Base-by-base conservation (phyloP, 2,329 filamentous ascomycete species). In the Monosporascus sp. region DNA sequence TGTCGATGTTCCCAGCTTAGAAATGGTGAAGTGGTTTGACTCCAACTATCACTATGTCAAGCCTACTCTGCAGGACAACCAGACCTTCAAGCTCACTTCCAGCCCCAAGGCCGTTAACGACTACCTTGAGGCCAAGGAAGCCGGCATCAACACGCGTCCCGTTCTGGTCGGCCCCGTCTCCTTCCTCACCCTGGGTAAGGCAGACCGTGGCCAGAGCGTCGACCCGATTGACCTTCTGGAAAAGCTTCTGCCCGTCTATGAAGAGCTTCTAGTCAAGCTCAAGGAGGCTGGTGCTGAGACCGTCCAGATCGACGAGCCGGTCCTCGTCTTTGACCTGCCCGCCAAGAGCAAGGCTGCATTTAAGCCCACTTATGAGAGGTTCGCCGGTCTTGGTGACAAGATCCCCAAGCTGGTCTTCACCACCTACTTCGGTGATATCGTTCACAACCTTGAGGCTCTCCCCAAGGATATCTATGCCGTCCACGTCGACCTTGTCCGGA, bases 21-120 rank as follows among this genome's bases (percentile, higher is more conserved):
- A 99, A 84, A 99, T 99, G 94, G 94, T 99, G 69, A 99, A 99
- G 84, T 99, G 94, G 94, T 99, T 99, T 73, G 94, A 99, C 84
- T 96, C 91, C 63, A 99, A 99, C 88, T 99, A 99, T 87, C 94
- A 97, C 85, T 99, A 99, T 77, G 94, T 97, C 79, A 97, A 97
- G 87, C 94, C 94, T 61, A 97, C 94, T 59, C 85, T 99, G 64
- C 91, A 97, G 78, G 87, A 97, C 79, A 88, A 89, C 83, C 94
- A 99, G 85, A 87, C 83, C 70, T 99, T 99, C 87, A 92, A 88
- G 78, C 90, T 99, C 59, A 77, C 81, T 58, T 78, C 84, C 65
- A 87, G 87, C 75, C 91, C 94, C 74, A 99, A 99, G 88, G 91
- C 94, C 65, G 89, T 99, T 63, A 80, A 74, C 66, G 90, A 99